Percentiles rank a stretch among this genome's conserved stretches.
These are phyloP conservation scores for Trichoderma reesei DNA, from an alignment of 495 filamentous ascomycete species.

Conservation along the genomic window DNA sequence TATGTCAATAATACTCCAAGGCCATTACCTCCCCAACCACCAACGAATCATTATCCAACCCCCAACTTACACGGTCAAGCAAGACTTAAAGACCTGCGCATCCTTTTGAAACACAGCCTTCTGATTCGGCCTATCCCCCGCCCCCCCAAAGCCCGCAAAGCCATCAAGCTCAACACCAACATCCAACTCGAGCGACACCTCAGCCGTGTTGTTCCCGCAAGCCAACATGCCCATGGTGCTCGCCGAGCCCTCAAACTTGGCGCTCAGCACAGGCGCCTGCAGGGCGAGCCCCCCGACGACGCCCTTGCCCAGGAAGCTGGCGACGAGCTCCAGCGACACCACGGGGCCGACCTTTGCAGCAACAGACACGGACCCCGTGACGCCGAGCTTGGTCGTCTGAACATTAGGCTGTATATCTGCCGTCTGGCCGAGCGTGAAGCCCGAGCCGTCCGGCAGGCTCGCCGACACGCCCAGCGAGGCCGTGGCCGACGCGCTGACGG, in stretches of 20 bases:
- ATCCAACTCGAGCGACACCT: neutral
- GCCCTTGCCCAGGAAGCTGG: slow-evolving; percentile 8
- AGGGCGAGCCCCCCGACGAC: slow-evolving; percentile 3
- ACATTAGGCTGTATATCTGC: neutral
- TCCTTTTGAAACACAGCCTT: neutral
- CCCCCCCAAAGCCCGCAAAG: slow-evolving; percentile 7
- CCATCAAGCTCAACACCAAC: slow-evolving; percentile 9
- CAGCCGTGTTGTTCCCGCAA: slow-evolving; percentile 6
- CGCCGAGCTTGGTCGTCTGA: neutral
- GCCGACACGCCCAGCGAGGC: neutral
- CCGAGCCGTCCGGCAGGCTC: slow-evolving; percentile 7
- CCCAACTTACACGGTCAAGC: neutral
- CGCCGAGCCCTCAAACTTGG: neutral
- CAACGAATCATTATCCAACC: no score
- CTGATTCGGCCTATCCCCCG: neutral
- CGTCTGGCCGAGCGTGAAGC: slow-evolving; percentile 2
- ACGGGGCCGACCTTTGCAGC: neutral
- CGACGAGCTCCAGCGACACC: neutral
- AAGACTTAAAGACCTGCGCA: neutral
- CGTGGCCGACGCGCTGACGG: slow-evolving; percentile 1
- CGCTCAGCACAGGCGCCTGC: neutral
- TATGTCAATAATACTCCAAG: no score
- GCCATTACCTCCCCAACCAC: neutral
- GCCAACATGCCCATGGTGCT: neutral
- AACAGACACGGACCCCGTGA: neutral